Conservation (phyloP, 2,329 filamentous ascomycete genomes). For the Fusarium bactridioides region DNA sequence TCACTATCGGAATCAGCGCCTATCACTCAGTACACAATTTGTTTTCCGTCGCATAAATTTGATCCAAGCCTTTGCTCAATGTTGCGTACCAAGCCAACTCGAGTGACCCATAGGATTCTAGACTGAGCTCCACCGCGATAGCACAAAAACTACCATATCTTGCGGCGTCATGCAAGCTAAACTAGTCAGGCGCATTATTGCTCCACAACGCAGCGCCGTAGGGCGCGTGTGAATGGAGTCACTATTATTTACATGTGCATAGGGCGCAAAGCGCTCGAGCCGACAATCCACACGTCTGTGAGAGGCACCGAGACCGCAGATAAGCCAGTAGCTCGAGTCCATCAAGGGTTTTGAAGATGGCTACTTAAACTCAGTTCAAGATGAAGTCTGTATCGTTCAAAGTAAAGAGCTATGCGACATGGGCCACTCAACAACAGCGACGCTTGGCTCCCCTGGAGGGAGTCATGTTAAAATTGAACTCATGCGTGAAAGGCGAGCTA, state of each 20-base stretch:
- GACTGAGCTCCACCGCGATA: too few relatives aligned
- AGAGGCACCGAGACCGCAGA: too few relatives aligned
- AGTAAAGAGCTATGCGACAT: accelerated
- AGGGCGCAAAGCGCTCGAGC: not conserved
- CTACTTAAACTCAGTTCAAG: too few relatives aligned
- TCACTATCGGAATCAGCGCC: too few relatives aligned
- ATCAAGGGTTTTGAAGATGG: accelerated
- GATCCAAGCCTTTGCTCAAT: too few relatives aligned
- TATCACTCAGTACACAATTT: too few relatives aligned
- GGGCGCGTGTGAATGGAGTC: too few relatives aligned
- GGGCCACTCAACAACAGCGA: not conserved
- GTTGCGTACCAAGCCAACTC: too few relatives aligned
- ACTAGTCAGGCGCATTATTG: not conserved
- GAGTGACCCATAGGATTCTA: too few relatives aligned
- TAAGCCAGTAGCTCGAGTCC: not conserved
- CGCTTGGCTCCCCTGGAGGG: not conserved
- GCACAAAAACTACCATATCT: not conserved
- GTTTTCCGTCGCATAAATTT: accelerated
- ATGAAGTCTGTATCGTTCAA: not conserved
- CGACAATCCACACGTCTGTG: not conserved
- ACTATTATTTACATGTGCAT: accelerated
- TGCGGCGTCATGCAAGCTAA: not conserved
- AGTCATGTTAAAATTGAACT: not conserved
- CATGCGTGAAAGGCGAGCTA: not conserved
- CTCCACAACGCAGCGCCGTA: not conserved